Percentiles rank a stretch among this genome's conserved stretches.
Evolutionary conservation across 2,329 filamentous ascomycete species (phyloP).

Genomic region (Harringtonia lauricola): DNA sequence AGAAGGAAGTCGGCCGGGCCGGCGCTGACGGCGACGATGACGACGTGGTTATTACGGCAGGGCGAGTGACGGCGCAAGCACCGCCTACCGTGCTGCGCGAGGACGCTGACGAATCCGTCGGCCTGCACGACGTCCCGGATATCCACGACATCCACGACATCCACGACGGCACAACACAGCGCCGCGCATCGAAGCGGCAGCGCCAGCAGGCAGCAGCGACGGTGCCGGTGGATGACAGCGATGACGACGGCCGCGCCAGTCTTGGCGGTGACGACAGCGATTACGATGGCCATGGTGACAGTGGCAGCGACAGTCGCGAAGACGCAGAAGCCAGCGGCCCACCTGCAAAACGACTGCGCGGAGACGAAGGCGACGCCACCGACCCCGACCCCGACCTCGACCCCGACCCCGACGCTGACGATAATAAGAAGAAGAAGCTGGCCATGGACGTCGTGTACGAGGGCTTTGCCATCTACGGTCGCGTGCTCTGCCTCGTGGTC

Average conservation of each 20-base stretch:
- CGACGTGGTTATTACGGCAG: constrained; percentile 34
- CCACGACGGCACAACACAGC: not conserved
- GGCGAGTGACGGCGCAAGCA: too few species aligned
- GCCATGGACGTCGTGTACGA: constrained; percentile 81
- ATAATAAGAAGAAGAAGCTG: constrained; percentile 82
- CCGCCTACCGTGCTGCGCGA: constrained; percentile 33
- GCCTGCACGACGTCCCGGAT: constrained; percentile 8
- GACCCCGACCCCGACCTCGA: constrained; percentile 25
- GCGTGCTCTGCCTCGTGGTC: constrained; percentile 83
- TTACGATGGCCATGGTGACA: constrained; percentile 18
- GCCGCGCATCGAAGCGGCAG: constrained; percentile 20
- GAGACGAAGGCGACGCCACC: constrained; percentile 14
- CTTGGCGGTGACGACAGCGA: constrained; percentile 6
- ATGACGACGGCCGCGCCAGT: constrained; percentile 11
- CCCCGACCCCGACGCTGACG: constrained; percentile 15
- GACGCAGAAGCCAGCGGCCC: constrained; percentile 12
- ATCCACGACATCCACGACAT: constrained; percentile 9
- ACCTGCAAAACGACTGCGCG: constrained; percentile 26
- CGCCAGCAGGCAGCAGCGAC: constrained; percentile 17
- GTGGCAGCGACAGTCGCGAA: constrained; percentile 20
- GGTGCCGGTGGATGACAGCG: constrained; percentile 20
- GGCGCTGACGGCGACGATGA: constrained; percentile 50
- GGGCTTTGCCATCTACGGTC: constrained; percentile 90
- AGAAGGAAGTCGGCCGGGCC: constrained; percentile 10
- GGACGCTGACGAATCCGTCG: constrained; percentile 8